Conservation (phyloP, 2,329 filamentous ascomycete genomes). For the Cladophialophora chaetospira region DNA sequence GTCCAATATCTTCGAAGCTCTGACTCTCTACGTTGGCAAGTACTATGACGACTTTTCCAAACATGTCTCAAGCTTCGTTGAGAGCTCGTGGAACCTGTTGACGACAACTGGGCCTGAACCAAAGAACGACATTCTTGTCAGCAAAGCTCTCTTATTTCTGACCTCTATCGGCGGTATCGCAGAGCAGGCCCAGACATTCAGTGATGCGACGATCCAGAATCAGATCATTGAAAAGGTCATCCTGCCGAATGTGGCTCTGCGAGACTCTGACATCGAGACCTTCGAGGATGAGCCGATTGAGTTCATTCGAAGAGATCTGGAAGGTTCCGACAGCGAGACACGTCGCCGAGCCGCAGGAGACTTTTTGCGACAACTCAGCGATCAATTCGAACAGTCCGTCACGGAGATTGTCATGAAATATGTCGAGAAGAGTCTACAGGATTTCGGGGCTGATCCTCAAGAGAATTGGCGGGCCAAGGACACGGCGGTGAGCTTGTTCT, state of each 20-base stretch:
- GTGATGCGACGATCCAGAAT: constrained; percentile 73
- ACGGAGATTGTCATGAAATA: constrained; percentile 86
- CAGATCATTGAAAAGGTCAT: constrained; percentile 96
- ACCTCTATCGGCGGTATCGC: constrained; percentile 80
- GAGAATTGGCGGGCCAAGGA: constrained; percentile 96
- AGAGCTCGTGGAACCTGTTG: constrained; percentile 86
- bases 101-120: constrained; percentile 83
- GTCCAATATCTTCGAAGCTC: constrained; percentile 86
- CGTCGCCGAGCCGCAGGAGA: constrained; percentile 89
- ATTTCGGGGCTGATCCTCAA: constrained; percentile 67
- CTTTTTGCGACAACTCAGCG: constrained; percentile 84
- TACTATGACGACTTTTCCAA: constrained; percentile 90
- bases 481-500: constrained; percentile 95
- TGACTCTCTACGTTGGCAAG: constrained; percentile 90
- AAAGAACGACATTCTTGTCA: constrained; percentile 92
- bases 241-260: constrained; percentile 84
- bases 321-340: constrained; percentile 95
- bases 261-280: constrained; percentile 91
- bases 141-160: constrained; percentile 90
- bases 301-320: constrained; percentile 91
- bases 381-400: constrained; percentile 82
- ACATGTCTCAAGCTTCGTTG: constrained; percentile 80
- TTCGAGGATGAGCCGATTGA: constrained; percentile 99
- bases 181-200: constrained; percentile 81
- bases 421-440: constrained; percentile 76